Evolutionary conservation across 306 rosid species (phyloP).

Genomic region (Prunus campanulata): DNA sequence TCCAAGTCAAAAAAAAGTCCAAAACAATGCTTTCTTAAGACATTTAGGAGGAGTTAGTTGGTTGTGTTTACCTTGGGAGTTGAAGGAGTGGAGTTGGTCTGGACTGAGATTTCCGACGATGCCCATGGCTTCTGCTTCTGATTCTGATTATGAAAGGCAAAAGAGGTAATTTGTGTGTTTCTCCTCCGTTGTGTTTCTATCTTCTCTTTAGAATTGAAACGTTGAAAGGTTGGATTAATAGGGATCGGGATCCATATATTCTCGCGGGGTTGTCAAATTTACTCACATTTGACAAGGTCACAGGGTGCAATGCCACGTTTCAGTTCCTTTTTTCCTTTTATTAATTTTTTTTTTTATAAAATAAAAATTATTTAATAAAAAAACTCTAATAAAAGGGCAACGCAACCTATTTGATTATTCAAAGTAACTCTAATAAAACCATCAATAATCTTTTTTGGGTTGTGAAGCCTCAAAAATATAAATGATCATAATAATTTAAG

Average conservation of each 20-base stretch:
- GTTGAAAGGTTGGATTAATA: too few species aligned
- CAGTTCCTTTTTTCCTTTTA: not conserved
- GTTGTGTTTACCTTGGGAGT: conserved; percentile 54
- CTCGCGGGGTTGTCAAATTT: not conserved
- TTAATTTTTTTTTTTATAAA: not conserved
- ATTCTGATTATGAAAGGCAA: too few species aligned
- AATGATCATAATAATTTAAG: too few species aligned
- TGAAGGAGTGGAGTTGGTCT: conserved; percentile 57
- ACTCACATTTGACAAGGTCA: not conserved
- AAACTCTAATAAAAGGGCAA: not conserved
- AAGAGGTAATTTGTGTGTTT: too few species aligned
- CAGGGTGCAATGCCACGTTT: not conserved
- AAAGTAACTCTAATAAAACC: too few species aligned
- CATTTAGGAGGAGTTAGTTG: not conserved
- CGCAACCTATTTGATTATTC: too few species aligned
- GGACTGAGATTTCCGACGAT: conserved; percentile 45
- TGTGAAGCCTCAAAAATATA: too few species aligned
- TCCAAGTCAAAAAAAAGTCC: not conserved
- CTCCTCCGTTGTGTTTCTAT: too few species aligned
- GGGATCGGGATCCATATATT: not conserved
- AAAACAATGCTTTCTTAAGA: not conserved
- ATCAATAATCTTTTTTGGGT: too few species aligned
- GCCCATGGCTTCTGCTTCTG: conserved; percentile 29
- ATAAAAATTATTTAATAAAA: too few species aligned
- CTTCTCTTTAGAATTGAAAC: not conserved